A percentile compares a stretch with the other conserved stretches of the same genome.
phyloP scores from a whole-genome alignment of 2,329 filamentous ascomycete genomes.

The Sordariomycetes sp. region DNA sequence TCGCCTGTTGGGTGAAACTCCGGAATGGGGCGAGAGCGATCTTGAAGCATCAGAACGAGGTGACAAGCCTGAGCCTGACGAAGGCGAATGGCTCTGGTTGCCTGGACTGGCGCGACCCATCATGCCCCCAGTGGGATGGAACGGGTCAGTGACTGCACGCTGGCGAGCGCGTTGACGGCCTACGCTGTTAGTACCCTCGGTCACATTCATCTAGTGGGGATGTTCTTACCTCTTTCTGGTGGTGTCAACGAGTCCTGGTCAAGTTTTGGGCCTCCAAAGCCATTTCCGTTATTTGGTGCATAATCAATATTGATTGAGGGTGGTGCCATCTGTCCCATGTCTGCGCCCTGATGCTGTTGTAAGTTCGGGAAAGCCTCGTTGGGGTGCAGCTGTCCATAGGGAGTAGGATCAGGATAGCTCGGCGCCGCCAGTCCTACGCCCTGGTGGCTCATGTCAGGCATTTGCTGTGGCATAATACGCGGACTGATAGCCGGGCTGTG shows the following conservation, averaged over 20 bases:
- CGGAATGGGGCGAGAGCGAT: conserved; percentile 47
- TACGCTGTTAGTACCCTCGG: conserved; percentile 14
- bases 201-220: conserved; percentile 1
- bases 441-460: conserved; percentile 43
- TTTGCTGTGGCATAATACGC: conserved; percentile 46
- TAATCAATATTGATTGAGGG: conserved; percentile 93
- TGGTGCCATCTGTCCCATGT: conserved; percentile 75
- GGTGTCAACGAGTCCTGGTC: conserved; percentile 77
- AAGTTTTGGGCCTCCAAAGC: conserved; percentile 42
- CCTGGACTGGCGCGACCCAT: conserved; percentile 28
- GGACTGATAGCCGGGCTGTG: conserved; percentile 62
- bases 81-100: conserved; percentile 28
- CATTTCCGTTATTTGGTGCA: conserved; percentile 59
- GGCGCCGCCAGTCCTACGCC: conserved; percentile 33
- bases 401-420: conserved; percentile 21
- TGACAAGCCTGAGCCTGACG: conserved; percentile 34
- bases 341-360: conserved; percentile 35
- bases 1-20: conserved; percentile 22
- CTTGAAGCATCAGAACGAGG: conserved; percentile 38
- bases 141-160: conserved; percentile 51
- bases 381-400: conserved; percentile 22
- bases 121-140: conserved; percentile 35
- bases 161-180: conserved; percentile 40
- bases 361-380: conserved; percentile 45
- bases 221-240: conserved; percentile 55